Evolutionary conservation across 805 yeast species (phyloP), one percentile per base, ranked within the genome.

Genomic region (Wickerhamiella siamensis): DNA sequence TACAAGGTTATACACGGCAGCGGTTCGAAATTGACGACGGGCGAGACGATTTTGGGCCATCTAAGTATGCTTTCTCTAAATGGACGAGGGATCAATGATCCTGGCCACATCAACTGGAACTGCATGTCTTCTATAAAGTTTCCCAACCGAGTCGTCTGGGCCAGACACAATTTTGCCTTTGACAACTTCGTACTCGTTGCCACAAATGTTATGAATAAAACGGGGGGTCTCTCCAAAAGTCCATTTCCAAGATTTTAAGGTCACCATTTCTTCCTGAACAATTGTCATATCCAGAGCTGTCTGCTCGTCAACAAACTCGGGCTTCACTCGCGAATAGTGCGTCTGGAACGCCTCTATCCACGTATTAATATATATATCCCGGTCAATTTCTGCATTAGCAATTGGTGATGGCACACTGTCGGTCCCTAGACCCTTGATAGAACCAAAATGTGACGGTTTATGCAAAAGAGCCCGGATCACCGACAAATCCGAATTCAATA

Each of bases 381-480:
- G 55, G 4, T 56, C 57, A 22, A 80, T 51, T 1, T 61, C 66
- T 14, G 83, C 56, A 54, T 91, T 91, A 1, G 72, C 60, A 3
- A 91, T 93, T n/a, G 75, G 75, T 0, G 95, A 75, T 38, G 77
- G 72, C 3, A 88, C 94, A 22, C 95, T 83, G 26, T 72, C 75
- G 1, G 88, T 83, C 8, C 78, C 72, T 27, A 66, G 60, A 22
- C 67, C 67, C 16, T 58, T 64, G 1, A 78, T 65, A 1, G 49
- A 44, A 0, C 74, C 75, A 21, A 62, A 49, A 3, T 59, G 49
- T 1, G 60, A 47, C 9, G 61, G 59, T 34, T 66, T 69, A 29
- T 70, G 68, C 44, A 91, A 64, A 12, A 83, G 56, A n/a, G 72
- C 65, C 1, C 76, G 65, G 44, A 91, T 64, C 1, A 67, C 60